Percentiles rank a stretch among this genome's conserved stretches.
Evolutionary conservation across 1,139 yeast species (phyloP).

Genomic region (Ashbya aceris): DNA sequence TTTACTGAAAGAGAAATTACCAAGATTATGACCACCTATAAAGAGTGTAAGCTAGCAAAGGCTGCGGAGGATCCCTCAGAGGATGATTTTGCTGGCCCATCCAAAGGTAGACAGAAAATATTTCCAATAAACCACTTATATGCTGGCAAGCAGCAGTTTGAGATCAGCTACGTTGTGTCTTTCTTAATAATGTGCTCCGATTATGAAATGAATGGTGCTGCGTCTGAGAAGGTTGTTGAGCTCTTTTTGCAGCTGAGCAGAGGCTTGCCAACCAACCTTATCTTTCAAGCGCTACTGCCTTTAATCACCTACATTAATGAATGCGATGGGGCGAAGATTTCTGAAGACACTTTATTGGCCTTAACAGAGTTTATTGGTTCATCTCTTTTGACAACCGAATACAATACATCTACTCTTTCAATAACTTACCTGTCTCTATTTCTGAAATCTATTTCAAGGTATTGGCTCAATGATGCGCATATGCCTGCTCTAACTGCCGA

Average conservation of each 20-base stretch:
- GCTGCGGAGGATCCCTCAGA: neutral
- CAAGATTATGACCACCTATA: neutral
- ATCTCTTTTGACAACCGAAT: constrained; percentile 15
- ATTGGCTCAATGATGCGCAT: constrained; percentile 14
- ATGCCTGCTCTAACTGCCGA: constrained; percentile 15
- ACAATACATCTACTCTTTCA: constrained; percentile 17
- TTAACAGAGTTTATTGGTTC: constrained; percentile 21
- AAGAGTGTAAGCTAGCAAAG: neutral
- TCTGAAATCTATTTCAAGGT: constrained; percentile 10
- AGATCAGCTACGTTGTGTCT: neutral
- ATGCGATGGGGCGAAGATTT: neutral
- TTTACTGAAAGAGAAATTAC: too few relatives aligned
- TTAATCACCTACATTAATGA: constrained; percentile 1
- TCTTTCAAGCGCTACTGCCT: constrained; percentile 1
- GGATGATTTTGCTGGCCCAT: constrained; percentile 6
- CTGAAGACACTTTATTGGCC: constrained; percentile 7
- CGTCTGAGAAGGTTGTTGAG: neutral
- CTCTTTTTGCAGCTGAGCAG: neutral
- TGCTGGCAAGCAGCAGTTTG: neutral
- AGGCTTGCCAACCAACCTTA: constrained; percentile 1
- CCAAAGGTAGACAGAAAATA: neutral
- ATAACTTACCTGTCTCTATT: constrained; percentile 14
- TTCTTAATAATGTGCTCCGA: neutral
- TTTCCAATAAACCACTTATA: neutral
- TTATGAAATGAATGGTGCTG: neutral